These are phyloP conservation scores for Sporisorium graminicola DNA, from an alignment of 1,284 basidiomycete genomes.

Conservation along the genomic window DNA sequence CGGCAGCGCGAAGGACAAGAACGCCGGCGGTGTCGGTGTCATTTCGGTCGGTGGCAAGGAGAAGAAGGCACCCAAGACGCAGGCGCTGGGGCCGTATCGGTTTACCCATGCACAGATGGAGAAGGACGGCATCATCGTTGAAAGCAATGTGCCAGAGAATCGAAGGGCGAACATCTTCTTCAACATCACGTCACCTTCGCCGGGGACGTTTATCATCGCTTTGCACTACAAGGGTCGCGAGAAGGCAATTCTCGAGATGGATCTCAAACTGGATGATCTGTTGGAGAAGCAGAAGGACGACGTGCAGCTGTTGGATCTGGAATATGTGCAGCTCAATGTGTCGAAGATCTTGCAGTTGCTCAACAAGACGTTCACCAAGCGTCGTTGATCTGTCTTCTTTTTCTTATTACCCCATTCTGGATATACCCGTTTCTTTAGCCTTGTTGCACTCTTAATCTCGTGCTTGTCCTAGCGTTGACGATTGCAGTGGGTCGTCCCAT, in stretches of 20 bases:
- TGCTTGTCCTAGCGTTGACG: too few species aligned
- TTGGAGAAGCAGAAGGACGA: conserved; percentile 99
- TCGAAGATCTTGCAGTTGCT: conserved; percentile 87
- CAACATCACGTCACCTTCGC: conserved; percentile 96
- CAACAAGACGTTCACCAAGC: conserved; percentile 69
- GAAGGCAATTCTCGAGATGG: conserved; percentile 99
- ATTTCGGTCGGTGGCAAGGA: conserved; percentile 96
- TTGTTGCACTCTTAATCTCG: background rate
- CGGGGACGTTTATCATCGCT: conserved; percentile 98
- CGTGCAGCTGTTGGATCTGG: conserved; percentile 91
- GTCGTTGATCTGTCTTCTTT: conserved; percentile 23
- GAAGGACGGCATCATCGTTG: conserved; percentile 99
- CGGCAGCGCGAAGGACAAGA: conserved; percentile 68
- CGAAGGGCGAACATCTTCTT: conserved; percentile 94
- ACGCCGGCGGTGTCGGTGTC: conserved; percentile 88
- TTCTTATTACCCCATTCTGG: background rate
- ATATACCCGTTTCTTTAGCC: conserved; percentile 10
- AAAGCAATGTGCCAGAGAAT: conserved; percentile 98
- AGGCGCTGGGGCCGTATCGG: conserved; percentile 91
- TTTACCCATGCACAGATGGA: conserved; percentile 98
- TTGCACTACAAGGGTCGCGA: conserved; percentile 99
- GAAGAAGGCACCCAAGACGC: conserved; percentile 87
- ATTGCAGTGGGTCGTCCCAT: background rate
- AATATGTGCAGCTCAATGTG: conserved; percentile 97
- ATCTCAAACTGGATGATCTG: conserved; percentile 98